Evolutionary conservation across 2,329 filamentous ascomycete genomes (phyloP).

Genomic region (Fusarium phyllophilum): DNA sequence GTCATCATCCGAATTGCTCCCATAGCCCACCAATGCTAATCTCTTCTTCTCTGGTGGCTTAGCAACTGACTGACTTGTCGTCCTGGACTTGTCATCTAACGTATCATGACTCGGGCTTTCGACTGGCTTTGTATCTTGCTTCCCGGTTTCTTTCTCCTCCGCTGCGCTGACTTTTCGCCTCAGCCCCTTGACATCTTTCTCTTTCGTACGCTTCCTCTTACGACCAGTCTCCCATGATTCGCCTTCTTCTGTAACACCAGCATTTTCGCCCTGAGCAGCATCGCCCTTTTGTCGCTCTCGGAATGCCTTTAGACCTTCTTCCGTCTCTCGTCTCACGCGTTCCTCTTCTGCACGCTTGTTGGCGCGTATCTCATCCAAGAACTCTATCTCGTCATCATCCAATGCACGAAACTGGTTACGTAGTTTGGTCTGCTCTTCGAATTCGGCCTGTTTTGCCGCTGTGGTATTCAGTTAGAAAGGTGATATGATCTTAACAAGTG

Average conservation of each 20-base stretch:
- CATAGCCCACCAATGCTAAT: constrained; percentile 64
- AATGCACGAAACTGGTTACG: constrained; percentile 82
- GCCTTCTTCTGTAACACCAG: constrained; percentile 39
- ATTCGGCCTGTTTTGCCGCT: constrained; percentile 85
- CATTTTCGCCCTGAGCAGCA: constrained; percentile 10
- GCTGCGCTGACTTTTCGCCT: constrained; percentile 42
- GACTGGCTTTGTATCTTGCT: constrained; percentile 21
- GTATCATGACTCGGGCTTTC: constrained; percentile 16
- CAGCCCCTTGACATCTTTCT: constrained; percentile 50
- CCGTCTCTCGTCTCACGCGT: constrained; percentile 63
- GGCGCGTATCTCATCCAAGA: constrained; percentile 69
- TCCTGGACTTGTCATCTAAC: constrained; percentile 17
- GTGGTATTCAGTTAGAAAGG: neutral
- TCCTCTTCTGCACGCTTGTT: constrained; percentile 64
- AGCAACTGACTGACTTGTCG: neutral
- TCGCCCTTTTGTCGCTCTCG: constrained; percentile 58
- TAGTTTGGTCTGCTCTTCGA: constrained; percentile 77
- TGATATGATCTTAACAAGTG: neutral
- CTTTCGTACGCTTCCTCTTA: constrained; percentile 51
- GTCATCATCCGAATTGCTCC: constrained; percentile 57
- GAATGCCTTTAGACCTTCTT: constrained; percentile 66
- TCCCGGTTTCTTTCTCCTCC: constrained; percentile 15
- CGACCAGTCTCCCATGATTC: constrained; percentile 51
- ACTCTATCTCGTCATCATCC: constrained; percentile 83
- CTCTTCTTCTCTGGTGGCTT: constrained; percentile 37